A percentile compares a stretch with the other conserved stretches of the same genome.
Conservation (phyloP, 768 basidiomycete genomes). For the Tricholoma sp. region DNA sequence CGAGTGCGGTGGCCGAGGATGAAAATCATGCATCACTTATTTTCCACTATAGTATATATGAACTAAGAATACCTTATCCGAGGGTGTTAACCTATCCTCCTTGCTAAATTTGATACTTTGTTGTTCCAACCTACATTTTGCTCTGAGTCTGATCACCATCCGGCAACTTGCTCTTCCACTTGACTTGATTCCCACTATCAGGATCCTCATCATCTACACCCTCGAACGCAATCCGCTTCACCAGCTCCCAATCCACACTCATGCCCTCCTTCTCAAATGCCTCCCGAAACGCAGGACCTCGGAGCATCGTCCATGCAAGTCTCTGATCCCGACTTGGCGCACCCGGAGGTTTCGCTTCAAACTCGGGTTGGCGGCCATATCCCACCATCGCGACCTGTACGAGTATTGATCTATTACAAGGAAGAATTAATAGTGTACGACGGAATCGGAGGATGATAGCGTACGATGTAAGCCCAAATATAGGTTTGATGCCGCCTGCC, state of each 20-base stretch:
- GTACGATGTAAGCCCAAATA: conserved; percentile 84
- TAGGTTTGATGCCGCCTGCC: conserved; percentile 80
- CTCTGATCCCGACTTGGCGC: conserved; percentile 29
- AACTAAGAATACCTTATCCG: no score
- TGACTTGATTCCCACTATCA: no score
- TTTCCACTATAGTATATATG: no score
- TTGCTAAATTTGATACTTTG: no score
- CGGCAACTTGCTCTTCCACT: no score
- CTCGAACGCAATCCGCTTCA: conserved; percentile 18
- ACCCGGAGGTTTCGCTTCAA: conserved; percentile 33
- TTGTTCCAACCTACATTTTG: no score
- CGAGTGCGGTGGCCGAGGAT: no score
- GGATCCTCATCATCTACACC: no score
- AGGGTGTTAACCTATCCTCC: no score
- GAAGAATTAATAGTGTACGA: background rate
- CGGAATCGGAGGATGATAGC: conserved; percentile 22
- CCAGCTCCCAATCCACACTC: conserved; percentile 24
- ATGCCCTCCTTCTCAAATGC: conserved; percentile 36
- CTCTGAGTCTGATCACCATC: no score
- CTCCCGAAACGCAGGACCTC: conserved; percentile 28
- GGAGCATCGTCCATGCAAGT: conserved; percentile 41
- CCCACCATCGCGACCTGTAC: conserved; percentile 41
- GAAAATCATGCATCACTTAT: no score
- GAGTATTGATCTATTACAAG: conserved; percentile 34
- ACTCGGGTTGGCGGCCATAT: conserved; percentile 39